Evolutionary conservation across 116 monocot genomes (phyloP).

Genomic region (Trichopus zeylanicus): DNA sequence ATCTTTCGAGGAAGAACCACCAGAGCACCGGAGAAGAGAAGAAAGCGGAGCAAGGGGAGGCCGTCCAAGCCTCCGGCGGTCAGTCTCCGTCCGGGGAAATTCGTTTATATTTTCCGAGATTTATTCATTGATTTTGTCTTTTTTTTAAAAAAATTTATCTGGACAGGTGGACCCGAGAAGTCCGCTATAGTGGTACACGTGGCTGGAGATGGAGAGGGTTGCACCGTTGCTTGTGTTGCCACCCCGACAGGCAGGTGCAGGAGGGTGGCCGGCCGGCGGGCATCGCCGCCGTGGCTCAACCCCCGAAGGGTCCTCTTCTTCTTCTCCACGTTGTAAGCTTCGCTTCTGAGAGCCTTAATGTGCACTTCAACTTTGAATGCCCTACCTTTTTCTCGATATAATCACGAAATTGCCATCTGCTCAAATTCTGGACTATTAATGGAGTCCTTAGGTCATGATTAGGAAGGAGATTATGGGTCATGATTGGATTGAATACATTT

Average conservation of each 20-base stretch:
- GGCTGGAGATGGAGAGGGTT: background rate
- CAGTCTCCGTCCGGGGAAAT: background rate
- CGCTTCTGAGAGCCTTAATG: background rate
- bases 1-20: background rate
- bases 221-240: background rate
- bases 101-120: background rate
- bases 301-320: conserved; percentile 13
- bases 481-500: no score
- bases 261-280: conserved; percentile 1
- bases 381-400: no score
- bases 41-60: background rate
- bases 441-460: no score
- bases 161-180: background rate
- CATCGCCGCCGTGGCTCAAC: conserved; percentile 7
- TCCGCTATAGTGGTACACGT: conserved; percentile 4
- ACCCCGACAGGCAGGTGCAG: conserved; percentile 2
- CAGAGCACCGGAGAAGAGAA: background rate
- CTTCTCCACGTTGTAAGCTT: conserved; percentile 18
- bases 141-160: background rate
- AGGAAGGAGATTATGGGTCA: no score
- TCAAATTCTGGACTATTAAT: no score
- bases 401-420: no score
- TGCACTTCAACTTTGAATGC: no score
- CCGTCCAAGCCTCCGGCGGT: background rate
- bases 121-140: background rate